Evolutionary conservation across 2,329 filamentous ascomycete genomes (phyloP), one percentile per base, ranked within the genome.

Genomic region (Cladosporium sp.): DNA sequence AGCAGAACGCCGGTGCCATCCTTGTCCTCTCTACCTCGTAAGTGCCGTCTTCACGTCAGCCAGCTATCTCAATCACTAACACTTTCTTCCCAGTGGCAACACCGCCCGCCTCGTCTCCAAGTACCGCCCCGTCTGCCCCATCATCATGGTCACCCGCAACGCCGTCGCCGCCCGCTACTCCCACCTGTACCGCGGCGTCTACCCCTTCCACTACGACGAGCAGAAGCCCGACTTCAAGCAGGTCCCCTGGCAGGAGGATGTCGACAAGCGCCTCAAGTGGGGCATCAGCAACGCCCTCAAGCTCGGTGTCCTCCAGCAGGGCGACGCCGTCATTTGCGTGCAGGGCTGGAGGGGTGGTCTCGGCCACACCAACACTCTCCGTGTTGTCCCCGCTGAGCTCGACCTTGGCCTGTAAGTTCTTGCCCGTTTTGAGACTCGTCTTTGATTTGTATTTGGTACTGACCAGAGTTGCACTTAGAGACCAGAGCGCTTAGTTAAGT

Each of bases 131-230:
- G 91, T 97, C 57, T 97, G 92, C 82, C 93, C 93, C 62, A 96
- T 98, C 76, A 92, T 98, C 79, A 97, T 97, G 92, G 88, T 98
- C 57, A 95, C 92, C 58, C 86, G 93, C 64, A 95, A 86, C 70
- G 74, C 83, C 42, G 83, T 80, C 58, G 88, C 93, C 46, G 86
- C 90, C 53, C 82, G 93, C 60, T 97, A 93, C 73, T 86, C 84
- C 59, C 93, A 98, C 72, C 75, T 98, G 70, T 97, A 96, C 78
- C 92, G 93, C 68, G 93, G 93, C 63, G 92, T 98, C 55, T 98
- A 96, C 70, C 93, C 93, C 52, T 98, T 98, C 86, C 79, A 86
- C 65, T 97, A 96, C 80, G 82, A 85, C 48, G 87, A 95, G 77
- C 74, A 77, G 63, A 97, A 97, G 84, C 93, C 93, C 62, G 89